Evolutionary conservation across 192 early-diverging fungal species (phyloP), one percentile per base, ranked within the genome.

Genomic region (Obelidium mucronatum): DNA sequence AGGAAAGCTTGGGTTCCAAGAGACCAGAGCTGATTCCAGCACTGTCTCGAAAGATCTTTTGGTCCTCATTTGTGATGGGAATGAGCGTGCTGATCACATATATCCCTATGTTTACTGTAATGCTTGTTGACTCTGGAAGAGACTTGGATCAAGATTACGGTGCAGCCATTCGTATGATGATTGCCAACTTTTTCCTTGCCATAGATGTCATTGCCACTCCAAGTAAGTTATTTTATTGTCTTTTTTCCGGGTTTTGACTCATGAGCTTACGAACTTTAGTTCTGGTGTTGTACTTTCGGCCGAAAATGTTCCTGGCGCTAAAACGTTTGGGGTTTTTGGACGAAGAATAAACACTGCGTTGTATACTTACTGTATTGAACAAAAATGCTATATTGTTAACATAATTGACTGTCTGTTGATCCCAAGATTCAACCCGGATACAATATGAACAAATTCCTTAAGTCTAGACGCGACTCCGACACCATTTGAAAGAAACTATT

Each of bases 211-310:
- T 60, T 1, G 26, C 30, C 2, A 33, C 33, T 28, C 37, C 63
- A n/a, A 19, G 28, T 35, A 34, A 2, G 4, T 65, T 15, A 65
- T 36, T 17, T 65, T 31, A 60, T 60, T 31, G 2, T 24, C 58
- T 60, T n/a, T n/a, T n/a, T n/a, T n/a, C n/a, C n/a, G n/a, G n/a
- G n/a, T n/a, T n/a, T n/a, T n/a, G n/a, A n/a, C n/a, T n/a, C n/a
- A n/a, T n/a, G n/a, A n/a, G n/a, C 24, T 13, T 65, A 24, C 37
- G 19, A 11, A 11, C 8, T 2, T 19, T 36, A 34, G 34, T 26
- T 3, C 63, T 65, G 2, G 63, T 65, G 26, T 26, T 65, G 35
- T 65, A 65, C 26, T 65, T 65, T 65, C 24, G 24, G 35, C 63
- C 63, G 4, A 65, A 40, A 13, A 37, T 37, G 19, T 19, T 30